These are phyloP conservation scores for Erigeron canadensis DNA, from an alignment of 129 eudicot genomes.

Conservation along the genomic window DNA sequence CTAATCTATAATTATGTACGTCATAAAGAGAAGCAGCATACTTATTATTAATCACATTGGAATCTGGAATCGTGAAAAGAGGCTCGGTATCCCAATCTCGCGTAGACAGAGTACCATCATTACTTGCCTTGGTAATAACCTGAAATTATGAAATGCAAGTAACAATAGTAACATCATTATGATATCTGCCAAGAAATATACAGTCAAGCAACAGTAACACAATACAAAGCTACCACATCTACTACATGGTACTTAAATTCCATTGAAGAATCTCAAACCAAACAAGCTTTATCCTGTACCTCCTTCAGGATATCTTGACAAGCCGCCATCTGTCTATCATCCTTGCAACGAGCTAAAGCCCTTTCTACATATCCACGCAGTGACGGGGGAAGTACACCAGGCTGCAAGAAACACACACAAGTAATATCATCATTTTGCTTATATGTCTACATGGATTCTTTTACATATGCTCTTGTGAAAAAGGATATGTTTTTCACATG, in stretches of 20 bases:
- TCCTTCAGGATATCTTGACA: conserved; percentile 84
- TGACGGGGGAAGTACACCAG: conserved; percentile 79
- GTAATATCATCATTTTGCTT: not conserved
- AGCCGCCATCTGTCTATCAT: conserved; percentile 79
- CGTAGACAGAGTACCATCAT: conserved; percentile 74
- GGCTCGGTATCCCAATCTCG: conserved; percentile 98
- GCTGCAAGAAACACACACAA: conserved; percentile 45
- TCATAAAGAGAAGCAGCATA: conserved; percentile 28
- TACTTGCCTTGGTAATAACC: conserved; percentile 89
- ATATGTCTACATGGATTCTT: not conserved
- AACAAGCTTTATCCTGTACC: conserved; percentile 40
- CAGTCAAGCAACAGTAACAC: conserved; percentile 9
- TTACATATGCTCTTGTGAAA: not conserved
- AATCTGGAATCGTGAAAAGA: conserved; percentile 69
- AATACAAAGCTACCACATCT: not conserved
- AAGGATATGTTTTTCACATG: not conserved
- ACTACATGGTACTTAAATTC: not conserved
- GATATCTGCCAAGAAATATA: not conserved
- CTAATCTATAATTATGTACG: conserved; percentile 3
- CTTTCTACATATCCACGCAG: conserved; percentile 97
- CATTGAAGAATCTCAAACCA: not conserved
- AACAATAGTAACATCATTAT: conserved; percentile 7
- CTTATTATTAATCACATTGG: conserved; percentile 47
- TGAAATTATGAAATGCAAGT: conserved; percentile 21
- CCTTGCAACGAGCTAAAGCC: conserved; percentile 97